Base-by-base conservation (phyloP, 805 yeast genomes). In the Jamesozyma rosinii region DNA sequence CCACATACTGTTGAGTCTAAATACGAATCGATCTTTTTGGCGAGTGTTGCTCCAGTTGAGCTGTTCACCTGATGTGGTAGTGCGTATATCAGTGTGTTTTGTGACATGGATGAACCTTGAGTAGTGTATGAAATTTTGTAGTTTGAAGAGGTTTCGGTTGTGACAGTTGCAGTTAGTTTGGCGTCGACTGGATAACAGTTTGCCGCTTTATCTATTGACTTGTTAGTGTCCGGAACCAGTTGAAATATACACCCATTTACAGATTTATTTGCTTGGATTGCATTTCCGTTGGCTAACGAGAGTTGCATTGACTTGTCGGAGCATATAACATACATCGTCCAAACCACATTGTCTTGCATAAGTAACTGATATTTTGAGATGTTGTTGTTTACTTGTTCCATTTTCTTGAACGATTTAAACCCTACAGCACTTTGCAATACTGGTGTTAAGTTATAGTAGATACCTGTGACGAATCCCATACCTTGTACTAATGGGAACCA, bases 401-500 rank as follows among this genome's bases (percentile, higher is more conserved):
- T 17, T 33, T 21, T 20, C 10, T 13, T 31, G 4, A 47, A 15
- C 5, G 46, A 34, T 47, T 72, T 75, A 42, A 83, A 67, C 0
- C 94, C 95, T 22, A 83, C 82, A 24, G 70, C 72, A 20, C 84
- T 75, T n/a, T 72, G 69, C 21, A 83, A 50, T 45, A 64, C 59
- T 2, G 87, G 83, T 24, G 69, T 68, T 52, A 79, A 63, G 46
- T 68, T 64, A 55, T 73, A 70, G 49, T 74, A 81, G 21, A 74
- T 62, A 22, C 80, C 85, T 27, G 95, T 81, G 14, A 84, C 76
- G 48, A 84, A 78, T 5, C 95, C 95, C 72, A 72, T 72, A 43
- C 97, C 97, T 61, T 83, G 89, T 5, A 81, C 83, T 43, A 83
- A 55, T 3, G 90, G 89, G 32, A 75, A 58, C 29, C 66, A 66